Evolutionary conservation across 306 rosid species (phyloP).

Genomic region (Cicer arietinum): DNA sequence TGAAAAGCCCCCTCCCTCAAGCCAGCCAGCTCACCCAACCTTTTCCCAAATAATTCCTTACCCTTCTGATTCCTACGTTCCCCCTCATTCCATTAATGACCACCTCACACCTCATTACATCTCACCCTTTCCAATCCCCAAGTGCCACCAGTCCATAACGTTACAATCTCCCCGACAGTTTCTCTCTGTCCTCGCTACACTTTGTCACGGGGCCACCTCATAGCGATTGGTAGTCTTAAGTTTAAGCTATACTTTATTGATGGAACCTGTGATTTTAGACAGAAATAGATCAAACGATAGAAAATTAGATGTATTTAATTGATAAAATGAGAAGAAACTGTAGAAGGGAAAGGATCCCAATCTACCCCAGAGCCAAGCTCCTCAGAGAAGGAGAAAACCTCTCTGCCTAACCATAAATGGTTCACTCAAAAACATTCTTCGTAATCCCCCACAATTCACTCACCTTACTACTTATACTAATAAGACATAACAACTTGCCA

Average conservation of each 20-base stretch:
- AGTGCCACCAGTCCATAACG: neutral
- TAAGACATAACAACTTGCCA: no score
- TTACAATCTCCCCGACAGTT: neutral
- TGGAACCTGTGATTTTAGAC: no score
- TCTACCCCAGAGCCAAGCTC: no score
- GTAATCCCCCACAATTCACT: no score
- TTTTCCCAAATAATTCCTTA: neutral
- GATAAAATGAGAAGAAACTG: no score
- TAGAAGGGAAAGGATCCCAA: no score
- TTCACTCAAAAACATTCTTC: no score
- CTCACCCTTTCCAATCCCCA: neutral
- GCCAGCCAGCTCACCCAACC: conserved; percentile 1
- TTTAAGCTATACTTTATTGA: neutral
- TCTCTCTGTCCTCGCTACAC: neutral
- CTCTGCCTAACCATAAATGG: no score
- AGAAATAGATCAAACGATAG: no score
- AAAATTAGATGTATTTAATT: no score
- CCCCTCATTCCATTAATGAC: neutral
- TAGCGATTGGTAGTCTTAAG: neutral
- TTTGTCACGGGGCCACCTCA: neutral
- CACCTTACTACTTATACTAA: no score
- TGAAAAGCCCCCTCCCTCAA: neutral
- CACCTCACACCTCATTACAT: neutral
- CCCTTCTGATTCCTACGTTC: neutral
- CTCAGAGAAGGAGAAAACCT: no score